Base-by-base conservation (phyloP, 345 rosid species). In the Brassica rapa region DNA sequence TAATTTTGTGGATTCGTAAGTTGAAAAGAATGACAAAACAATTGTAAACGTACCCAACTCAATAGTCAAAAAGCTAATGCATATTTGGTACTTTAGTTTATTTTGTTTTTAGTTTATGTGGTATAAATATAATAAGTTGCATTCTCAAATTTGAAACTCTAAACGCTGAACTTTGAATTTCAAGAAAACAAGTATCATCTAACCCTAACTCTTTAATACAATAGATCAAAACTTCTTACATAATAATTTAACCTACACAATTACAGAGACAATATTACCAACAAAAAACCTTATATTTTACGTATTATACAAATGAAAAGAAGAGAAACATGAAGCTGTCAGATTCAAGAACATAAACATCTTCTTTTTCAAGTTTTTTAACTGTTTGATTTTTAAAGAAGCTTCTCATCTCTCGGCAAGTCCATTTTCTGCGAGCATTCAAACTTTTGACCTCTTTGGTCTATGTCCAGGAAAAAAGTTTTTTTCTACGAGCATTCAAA, bases 351-450 rank as follows among this genome's bases (percentile, higher is more conserved):
- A 25, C 29, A 25, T 25, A 25, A 25, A 25, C 29, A 25, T 25
- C 29, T 25, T 25, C 29, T 25, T 25, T 25, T 25, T 94, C 97
- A 24, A 97, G 92, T 66, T 89, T 92, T 68, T 25, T 25, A 25
- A 25, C 98, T 68, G 62, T 94, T 97, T 0, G 98, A 94, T 80
- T 80, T 88, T 11, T 11, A 78, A 33, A 33, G 37, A 82, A 39
- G 78, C 78, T 78, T 74, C 66, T 78, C 77, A 72, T 77, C 84
- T 91, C 75, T 92, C 98, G 4, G 93, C 97, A 1, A 94, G 88
- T 0, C 98, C 98, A 62, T 94, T 97, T 16, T 97, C 97, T 87
- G 91, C 97, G 0, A 94, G 97, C 97, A 94, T 92, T 72, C 97
- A 83, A 37, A 92, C 98, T 83, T 94, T 97, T 0, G 95, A 94